Evolutionary conservation across 2,329 filamentous ascomycete genomes (phyloP).

Genomic region (Rutstroemia sydowiana): DNA sequence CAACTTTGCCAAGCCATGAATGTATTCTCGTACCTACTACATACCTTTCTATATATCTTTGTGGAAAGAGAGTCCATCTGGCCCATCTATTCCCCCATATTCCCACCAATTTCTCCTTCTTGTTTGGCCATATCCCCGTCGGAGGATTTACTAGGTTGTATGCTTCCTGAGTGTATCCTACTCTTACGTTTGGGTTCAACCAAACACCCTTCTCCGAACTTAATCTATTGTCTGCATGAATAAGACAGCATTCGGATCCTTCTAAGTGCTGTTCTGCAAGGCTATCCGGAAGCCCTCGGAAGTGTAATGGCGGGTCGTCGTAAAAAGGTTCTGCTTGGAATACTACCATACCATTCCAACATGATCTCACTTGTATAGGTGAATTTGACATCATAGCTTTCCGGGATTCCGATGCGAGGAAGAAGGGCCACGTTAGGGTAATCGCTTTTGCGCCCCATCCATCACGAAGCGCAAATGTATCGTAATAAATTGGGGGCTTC

Average conservation of each 20-base stretch:
- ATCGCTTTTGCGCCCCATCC: slow-evolving; percentile 41
- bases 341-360: slow-evolving; percentile 50
- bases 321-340: slow-evolving; percentile 52
- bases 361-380: slow-evolving; percentile 45
- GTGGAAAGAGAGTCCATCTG: slow-evolving; percentile 36
- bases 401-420: slow-evolving; percentile 43
- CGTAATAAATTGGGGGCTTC: slow-evolving; percentile 37
- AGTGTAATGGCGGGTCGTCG: slow-evolving; percentile 37
- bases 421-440: slow-evolving; percentile 54
- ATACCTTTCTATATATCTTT: slow-evolving; percentile 23
- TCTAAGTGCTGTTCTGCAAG: slow-evolving; percentile 59
- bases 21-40: slow-evolving; percentile 20
- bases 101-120: slow-evolving; percentile 41
- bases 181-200: slow-evolving; percentile 62
- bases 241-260: slow-evolving; percentile 72
- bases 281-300: slow-evolving; percentile 56
- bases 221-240: slow-evolving; percentile 59
- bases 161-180: slow-evolving; percentile 51
- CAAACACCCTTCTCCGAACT: slow-evolving; percentile 45
- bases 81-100: slow-evolving; percentile 51
- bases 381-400: slow-evolving; percentile 43
- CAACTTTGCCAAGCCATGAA: slow-evolving; percentile 27
- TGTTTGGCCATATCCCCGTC: slow-evolving; percentile 18
- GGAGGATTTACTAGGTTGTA: slow-evolving; percentile 30
- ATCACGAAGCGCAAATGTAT: slow-evolving; percentile 56